These are phyloP conservation scores for Diaporthe aspalathi DNA, from an alignment of 2,329 filamentous ascomycete genomes.

Conservation along the genomic window DNA sequence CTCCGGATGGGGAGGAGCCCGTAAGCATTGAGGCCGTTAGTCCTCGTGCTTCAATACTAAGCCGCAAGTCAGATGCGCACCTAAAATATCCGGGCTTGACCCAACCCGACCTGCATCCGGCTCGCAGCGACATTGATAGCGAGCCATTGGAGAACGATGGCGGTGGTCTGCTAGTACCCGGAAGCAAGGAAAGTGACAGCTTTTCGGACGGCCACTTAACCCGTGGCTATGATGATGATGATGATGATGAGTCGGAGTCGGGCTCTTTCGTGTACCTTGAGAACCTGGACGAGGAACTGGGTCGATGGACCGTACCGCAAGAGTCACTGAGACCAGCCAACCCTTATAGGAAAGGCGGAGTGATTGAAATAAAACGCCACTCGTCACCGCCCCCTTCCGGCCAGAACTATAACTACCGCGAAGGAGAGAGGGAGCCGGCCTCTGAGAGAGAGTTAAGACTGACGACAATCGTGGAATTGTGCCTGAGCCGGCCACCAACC, in stretches of 20 bases:
- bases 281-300: background rate
- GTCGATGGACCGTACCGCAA: background rate
- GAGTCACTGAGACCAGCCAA: constrained; percentile 3
- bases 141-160: background rate
- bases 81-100: background rate
- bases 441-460: background rate
- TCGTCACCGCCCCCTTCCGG: background rate
- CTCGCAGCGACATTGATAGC: background rate
- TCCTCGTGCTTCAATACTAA: background rate
- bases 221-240: background rate
- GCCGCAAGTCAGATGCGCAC: background rate
- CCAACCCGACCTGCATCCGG: background rate
- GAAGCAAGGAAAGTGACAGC: background rate
- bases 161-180: background rate
- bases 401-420: background rate
- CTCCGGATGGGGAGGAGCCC: background rate
- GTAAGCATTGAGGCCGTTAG: background rate
- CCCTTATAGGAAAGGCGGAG: background rate
- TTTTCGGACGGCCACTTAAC: background rate
- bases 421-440: background rate
- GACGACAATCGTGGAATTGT: background rate
- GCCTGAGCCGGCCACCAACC: background rate
- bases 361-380: background rate
- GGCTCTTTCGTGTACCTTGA: background rate
- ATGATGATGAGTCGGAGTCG: background rate